phyloP scores from a whole-genome alignment of 352 stramenopile species.

The Phytophthora cactorum region DNA sequence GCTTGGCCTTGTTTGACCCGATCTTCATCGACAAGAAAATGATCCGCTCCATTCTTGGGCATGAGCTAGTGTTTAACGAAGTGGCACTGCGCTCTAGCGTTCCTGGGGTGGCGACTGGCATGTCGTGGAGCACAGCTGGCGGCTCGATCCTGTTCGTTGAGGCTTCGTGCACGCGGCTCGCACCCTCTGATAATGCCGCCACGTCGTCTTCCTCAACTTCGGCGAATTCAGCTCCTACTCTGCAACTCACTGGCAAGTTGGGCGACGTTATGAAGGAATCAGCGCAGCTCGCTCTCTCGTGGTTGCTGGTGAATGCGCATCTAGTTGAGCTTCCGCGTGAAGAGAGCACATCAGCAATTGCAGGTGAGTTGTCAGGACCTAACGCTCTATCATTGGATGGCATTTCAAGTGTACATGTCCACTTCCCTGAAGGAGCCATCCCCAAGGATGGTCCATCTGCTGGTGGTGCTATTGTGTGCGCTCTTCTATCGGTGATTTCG shows the following conservation, averaged over 20 bases:
- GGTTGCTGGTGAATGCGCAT: constrained; percentile 72
- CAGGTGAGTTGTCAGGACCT: constrained; percentile 21
- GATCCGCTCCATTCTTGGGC: constrained; percentile 69
- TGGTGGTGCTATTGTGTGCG: constrained; percentile 86
- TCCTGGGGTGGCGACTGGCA: constrained; percentile 76
- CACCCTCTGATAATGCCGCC: constrained; percentile 23
- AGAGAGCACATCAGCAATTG: neutral
- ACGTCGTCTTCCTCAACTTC: constrained; percentile 23
- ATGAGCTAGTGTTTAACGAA: constrained; percentile 78
- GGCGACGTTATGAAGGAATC: constrained; percentile 93
- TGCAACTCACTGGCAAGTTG: constrained; percentile 79
- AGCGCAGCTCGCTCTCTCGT: constrained; percentile 83
- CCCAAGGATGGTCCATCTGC: constrained; percentile 91
- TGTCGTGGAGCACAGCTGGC: constrained; percentile 84
- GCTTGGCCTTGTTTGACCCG: constrained; percentile 38
- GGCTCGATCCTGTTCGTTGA: constrained; percentile 90
- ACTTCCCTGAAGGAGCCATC: constrained; percentile 91
- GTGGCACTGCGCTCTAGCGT: constrained; percentile 72
- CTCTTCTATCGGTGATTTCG: constrained; percentile 80
- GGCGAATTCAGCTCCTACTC: constrained; percentile 32
- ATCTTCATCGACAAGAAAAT: constrained; percentile 57
- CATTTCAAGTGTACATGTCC: constrained; percentile 84
- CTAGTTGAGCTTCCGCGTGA: constrained; percentile 52
- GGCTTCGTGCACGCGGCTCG: constrained; percentile 67
- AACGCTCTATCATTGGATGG: constrained; percentile 54